phyloP scores from a whole-genome alignment of 1,284 basidiomycete genomes.

The Irpex sp. region DNA sequence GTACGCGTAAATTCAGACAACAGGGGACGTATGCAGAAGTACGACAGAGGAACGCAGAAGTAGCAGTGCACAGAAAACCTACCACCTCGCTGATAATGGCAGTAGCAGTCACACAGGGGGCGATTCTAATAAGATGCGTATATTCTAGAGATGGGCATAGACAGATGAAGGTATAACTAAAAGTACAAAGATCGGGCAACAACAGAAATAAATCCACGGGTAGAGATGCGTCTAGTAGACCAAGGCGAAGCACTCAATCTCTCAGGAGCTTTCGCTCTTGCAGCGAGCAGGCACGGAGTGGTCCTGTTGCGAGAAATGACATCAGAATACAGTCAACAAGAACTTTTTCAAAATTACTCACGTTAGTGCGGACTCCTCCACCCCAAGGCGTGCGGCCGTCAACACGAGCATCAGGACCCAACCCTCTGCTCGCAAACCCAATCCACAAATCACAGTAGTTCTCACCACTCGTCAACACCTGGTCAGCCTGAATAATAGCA shows the following conservation, averaged over 20 bases:
- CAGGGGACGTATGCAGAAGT: too few relatives aligned
- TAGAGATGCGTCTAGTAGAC: neutral
- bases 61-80: too few relatives aligned
- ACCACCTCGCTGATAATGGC: too few relatives aligned
- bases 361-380: constrained; percentile 73
- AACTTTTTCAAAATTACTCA: constrained; percentile 23
- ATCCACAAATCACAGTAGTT: constrained; percentile 90
- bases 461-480: constrained; percentile 86
- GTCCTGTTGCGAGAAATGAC: neutral
- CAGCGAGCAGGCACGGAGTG: neutral
- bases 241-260: neutral
- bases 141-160: neutral
- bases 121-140: neutral
- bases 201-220: neutral
- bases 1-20: neutral
- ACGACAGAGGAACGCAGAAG: too few relatives aligned
- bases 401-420: constrained; percentile 75
- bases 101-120: neutral
- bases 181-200: neutral
- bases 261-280: neutral
- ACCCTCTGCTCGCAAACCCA: constrained; percentile 80
- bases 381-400: constrained; percentile 90
- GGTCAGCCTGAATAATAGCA: constrained; percentile 93
- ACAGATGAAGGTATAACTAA: neutral
- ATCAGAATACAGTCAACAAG: neutral